phyloP scores from a whole-genome alignment of 1,139 yeast genomes.

The Candida glucosophila region DNA sequence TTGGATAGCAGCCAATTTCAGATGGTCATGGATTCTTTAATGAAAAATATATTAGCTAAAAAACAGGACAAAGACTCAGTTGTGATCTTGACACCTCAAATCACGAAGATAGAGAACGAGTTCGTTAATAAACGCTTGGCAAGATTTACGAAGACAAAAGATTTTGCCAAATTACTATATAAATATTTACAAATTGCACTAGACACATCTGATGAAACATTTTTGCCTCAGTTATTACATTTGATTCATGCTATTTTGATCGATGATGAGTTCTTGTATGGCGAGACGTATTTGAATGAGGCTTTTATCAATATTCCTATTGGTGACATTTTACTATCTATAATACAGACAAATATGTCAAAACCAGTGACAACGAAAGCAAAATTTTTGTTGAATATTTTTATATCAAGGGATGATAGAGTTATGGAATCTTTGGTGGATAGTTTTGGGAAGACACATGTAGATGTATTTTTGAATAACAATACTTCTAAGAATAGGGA shows the following conservation, averaged over 20 bases:
- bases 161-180: conserved; percentile 49
- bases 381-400: conserved; percentile 39
- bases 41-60: conserved; percentile 21
- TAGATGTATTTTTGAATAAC: conserved; percentile 29
- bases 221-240: conserved; percentile 53
- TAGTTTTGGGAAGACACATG: conserved; percentile 50
- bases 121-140: conserved; percentile 35
- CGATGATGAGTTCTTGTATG: conserved; percentile 43
- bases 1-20: conserved; percentile 27
- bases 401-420: conserved; percentile 39
- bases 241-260: conserved; percentile 54
- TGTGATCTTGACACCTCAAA: conserved; percentile 28
- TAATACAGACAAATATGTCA: conserved; percentile 44
- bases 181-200: conserved; percentile 48
- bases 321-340: conserved; percentile 42
- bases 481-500: conserved; percentile 13
- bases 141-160: conserved; percentile 39
- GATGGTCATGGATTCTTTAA: too few species aligned
- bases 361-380: conserved; percentile 45
- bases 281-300: conserved; percentile 28
- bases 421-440: conserved; percentile 44
- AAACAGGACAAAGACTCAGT: conserved; percentile 19
- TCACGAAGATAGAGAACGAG: conserved; percentile 28
- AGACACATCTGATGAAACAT: conserved; percentile 42
- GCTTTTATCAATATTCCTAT: conserved; percentile 48